Base-by-base conservation (phyloP, 805 yeast species). In the Saturnispora zaruensis region DNA sequence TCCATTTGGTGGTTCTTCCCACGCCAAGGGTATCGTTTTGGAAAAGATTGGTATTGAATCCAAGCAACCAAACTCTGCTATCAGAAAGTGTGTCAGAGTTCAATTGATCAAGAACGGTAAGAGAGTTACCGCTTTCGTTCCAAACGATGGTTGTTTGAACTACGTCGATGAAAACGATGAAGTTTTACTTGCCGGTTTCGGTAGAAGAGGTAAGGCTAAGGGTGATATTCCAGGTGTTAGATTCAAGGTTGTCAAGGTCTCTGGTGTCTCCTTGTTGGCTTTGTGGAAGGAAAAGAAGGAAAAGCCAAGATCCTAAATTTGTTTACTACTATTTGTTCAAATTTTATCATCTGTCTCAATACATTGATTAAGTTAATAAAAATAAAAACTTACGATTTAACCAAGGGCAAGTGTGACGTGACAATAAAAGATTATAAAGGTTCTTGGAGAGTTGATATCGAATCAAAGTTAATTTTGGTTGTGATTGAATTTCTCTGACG, bases 161-260 rank as follows among this genome's bases (percentile, higher is more conserved):
- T 93, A 84, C 68, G 97, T 93, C 69, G 99, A 93, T 75, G 98
- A 93, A 82, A 93, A 93, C 83, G 99, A 93, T 80, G 98, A 93
- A 78, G 99, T 93, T 68, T 81, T 93, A 70, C 82, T 93, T 68
- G 98, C 99, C 70, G 99, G 99, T 84, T 93, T 93, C 89, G 99
- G 99, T 88, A 89, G 98, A 82, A 93, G 96, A 84, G 99, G 99
- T 82, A 93, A 93, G 84, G 99, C 99, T 76, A 93, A 93, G 95
- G 99, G 99, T 84, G 99, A 93, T 90, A 91, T 93, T 73, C 99
- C 99, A 77, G 99, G 99, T 88, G 99, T 93, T 74, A 93, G 99
- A 87, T 93, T 93, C 89, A 93, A 93, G 87, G 99, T 93, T 74
- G 99, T 93, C 75, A 93, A 93, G 84, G 99, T 93, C 68, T 87